Base-by-base conservation (phyloP, 257 asterid genomes). In the Capsicum rhomboideum region DNA sequence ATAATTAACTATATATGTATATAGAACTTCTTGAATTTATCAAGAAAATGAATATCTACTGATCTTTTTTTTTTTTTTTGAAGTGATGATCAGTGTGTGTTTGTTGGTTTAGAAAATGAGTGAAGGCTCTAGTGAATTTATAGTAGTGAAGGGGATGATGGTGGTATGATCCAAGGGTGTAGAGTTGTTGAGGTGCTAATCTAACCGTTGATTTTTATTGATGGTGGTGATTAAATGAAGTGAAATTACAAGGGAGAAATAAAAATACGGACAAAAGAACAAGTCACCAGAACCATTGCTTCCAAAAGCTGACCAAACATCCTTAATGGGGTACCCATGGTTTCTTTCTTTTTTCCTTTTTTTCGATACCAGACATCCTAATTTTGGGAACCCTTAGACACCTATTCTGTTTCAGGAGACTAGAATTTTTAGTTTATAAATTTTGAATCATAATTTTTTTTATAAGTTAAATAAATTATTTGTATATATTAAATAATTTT, bases 161-260 rank as follows among this genome's bases (percentile, higher is more conserved):
- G 85, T 52, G 88, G 84, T 87, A 85, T 87, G 67, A 78, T 69
- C 82, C 18, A 68, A 87, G 71, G 91, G 91, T 75, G 84, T 90
- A 84, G 88, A 87, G 72, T 86, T 82, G 21, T 28, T 5, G 6
- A 37, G 67, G 42, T 20, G 9, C 61, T 28, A 21, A 28, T 87
- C 84, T 4, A 26, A 78, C 87, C 93, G 79, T 87, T 83, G 89
- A 81, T 84, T 86, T 81, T 83, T 79, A 88, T 88, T 75, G 93
- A 91, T 88, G 98, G 95, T 80, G 84, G 75, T 84, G 91, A 90
- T 88, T 87, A 31, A 71, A 82, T 86, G 89, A 87, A 83, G 82
- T 52, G 92, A 89, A 84, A 86, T 85, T 64, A 83, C 54, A 26
- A 55, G 50, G 16, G 71, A 26, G 37, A 83, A 83, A 71, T n/a